These are phyloP conservation scores for Lophium mytilinum DNA, from an alignment of 495 filamentous ascomycete species.

Conservation along the genomic window DNA sequence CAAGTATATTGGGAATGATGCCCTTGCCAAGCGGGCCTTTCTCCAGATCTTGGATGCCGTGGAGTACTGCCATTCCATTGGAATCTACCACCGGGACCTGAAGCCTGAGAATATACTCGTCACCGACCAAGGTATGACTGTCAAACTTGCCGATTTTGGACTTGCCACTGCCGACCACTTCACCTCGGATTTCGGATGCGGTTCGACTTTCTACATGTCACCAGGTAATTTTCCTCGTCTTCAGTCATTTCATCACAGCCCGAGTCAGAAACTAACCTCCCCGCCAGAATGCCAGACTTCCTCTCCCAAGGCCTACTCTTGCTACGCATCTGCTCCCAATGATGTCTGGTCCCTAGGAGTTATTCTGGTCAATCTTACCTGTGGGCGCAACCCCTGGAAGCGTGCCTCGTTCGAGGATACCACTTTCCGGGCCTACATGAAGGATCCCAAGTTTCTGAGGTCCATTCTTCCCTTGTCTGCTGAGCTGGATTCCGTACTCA, in stretches of 20 bases:
- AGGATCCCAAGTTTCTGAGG: conserved; percentile 79
- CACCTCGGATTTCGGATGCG: conserved; percentile 94
- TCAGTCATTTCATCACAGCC: conserved; percentile 27
- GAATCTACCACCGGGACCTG: conserved; percentile 95
- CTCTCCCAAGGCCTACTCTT: conserved; percentile 64
- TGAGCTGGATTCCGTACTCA: conserved; percentile 82
- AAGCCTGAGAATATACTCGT: conserved; percentile 99
- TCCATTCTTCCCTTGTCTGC: conserved; percentile 87
- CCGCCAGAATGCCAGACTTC: conserved; percentile 83
- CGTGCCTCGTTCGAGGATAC: conserved; percentile 86
- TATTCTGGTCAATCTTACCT: conserved; percentile 94
- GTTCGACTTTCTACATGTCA: conserved; percentile 98
- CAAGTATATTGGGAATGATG: conserved; percentile 87
- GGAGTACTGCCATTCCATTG: conserved; percentile 82
- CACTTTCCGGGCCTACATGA: conserved; percentile 86
- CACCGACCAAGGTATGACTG: conserved; percentile 73
- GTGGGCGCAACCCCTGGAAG: conserved; percentile 98
- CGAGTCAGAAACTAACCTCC: conserved; percentile 15
- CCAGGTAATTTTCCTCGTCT: conserved; percentile 60
- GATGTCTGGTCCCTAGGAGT: conserved; percentile 98
- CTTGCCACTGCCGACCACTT: conserved; percentile 75
- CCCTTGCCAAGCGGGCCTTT: conserved; percentile 76
- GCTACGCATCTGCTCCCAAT: conserved; percentile 87
- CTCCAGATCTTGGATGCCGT: conserved; percentile 98
- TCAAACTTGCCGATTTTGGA: conserved; percentile 96